Conservation (phyloP, 352 stramenopile genomes). For the Phytophthora meadii region DNA sequence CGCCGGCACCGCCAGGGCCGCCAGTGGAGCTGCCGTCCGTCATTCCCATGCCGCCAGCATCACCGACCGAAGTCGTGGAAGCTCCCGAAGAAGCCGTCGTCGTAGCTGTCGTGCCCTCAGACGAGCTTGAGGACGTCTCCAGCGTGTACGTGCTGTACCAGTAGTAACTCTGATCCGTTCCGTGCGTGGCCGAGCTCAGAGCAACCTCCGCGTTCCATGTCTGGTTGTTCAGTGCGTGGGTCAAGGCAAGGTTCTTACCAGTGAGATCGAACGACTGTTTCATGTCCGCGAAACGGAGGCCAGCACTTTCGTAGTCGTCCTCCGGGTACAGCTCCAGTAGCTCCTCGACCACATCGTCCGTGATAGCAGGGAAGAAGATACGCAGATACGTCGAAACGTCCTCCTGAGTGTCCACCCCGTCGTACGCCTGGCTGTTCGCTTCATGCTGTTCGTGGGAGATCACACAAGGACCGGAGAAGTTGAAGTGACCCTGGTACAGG, state of each 20-base stretch:
- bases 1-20: not conserved
- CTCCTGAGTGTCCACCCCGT: constrained; percentile 16
- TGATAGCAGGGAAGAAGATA: constrained; percentile 32
- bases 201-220: constrained; percentile 37
- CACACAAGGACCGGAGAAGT: constrained; percentile 38
- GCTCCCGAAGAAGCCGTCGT: constrained; percentile 14
- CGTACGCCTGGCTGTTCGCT: constrained; percentile 17
- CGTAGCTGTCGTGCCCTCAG: constrained; percentile 10
- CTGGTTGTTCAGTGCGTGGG: constrained; percentile 31
- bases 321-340: constrained; percentile 32
- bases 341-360: constrained; percentile 29
- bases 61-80: constrained; percentile 11
- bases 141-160: constrained; percentile 35
- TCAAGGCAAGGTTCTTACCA: constrained; percentile 27
- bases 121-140: constrained; percentile 6
- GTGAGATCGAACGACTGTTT: constrained; percentile 35
- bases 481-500: constrained; percentile 41
- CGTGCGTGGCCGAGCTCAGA: constrained; percentile 18
- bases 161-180: constrained; percentile 35
- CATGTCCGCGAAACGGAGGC: constrained; percentile 36
- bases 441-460: constrained; percentile 37
- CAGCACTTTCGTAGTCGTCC: constrained; percentile 26
- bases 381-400: constrained; percentile 32
- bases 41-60: constrained; percentile 8
- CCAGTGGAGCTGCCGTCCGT: constrained; percentile 19